These are phyloP conservation scores for Laetiporus sulphureus DNA, from an alignment of 1,284 basidiomycete genomes.

Conservation along the genomic window DNA sequence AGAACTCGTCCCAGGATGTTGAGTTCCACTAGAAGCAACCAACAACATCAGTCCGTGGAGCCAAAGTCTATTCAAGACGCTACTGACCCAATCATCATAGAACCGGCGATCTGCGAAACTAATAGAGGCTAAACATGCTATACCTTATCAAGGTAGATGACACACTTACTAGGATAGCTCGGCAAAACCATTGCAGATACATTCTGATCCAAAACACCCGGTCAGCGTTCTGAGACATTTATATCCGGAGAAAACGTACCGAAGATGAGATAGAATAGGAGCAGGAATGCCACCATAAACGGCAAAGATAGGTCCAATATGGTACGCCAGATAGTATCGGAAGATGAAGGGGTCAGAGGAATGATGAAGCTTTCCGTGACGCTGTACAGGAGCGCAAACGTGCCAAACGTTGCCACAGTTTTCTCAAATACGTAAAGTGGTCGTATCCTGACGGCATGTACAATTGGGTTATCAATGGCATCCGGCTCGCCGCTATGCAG, in stretches of 20 bases:
- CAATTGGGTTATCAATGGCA: background rate
- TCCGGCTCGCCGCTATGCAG: background rate
- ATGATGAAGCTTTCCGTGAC: slow-evolving; percentile 94
- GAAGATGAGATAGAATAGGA: slow-evolving; percentile 82
- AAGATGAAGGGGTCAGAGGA: slow-evolving; percentile 66
- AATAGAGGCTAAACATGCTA: background rate
- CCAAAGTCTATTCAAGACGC: background rate
- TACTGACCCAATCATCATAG: slow-evolving; percentile 88
- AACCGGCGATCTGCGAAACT: slow-evolving; percentile 95
- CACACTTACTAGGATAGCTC: slow-evolving; percentile 75
- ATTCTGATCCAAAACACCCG: slow-evolving; percentile 45
- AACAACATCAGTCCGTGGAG: slow-evolving; percentile 8
- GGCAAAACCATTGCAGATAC: slow-evolving; percentile 93
- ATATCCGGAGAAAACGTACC: slow-evolving; percentile 49
- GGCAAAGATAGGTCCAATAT: slow-evolving; percentile 87
- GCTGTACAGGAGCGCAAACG: slow-evolving; percentile 87
- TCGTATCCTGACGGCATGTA: slow-evolving; percentile 58
- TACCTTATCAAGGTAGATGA: background rate
- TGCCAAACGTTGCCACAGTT: slow-evolving; percentile 91
- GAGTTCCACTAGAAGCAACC: slow-evolving; percentile 81
- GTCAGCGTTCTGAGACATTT: slow-evolving; percentile 6
- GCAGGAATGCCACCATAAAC: slow-evolving; percentile 82
- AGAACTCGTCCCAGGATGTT: slow-evolving; percentile 94
- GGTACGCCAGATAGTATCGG: slow-evolving; percentile 69
- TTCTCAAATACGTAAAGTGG: slow-evolving; percentile 94